Base-by-base conservation (phyloP, 768 basidiomycete genomes). In the Serendipita indica region DNA sequence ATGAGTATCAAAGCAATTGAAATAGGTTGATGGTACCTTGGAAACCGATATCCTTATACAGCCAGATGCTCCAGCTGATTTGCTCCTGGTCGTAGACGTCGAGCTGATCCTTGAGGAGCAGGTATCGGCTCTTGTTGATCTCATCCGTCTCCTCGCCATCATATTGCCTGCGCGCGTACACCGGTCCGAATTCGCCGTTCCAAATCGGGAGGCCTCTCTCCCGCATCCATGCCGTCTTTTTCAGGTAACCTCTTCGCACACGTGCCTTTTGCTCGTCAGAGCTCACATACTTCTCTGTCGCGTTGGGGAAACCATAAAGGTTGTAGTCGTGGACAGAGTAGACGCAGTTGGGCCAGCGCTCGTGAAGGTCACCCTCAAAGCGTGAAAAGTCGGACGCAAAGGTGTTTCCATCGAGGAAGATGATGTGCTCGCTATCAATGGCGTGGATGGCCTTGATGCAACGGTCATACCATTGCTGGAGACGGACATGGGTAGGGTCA, bases 161-260 rank as follows among this genome's bases (percentile, higher is more conserved):
- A 61, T 77, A 80, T 56, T 79, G 74, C 67, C 70, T 71, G 62
- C 83, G 60, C 3, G 84, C 83, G 62, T 89, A 89, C 20, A 89
- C 86, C 2, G 86, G 86, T 18, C 88, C 89, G 76, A 81, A 89
- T 68, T 88, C 87, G n/a, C 87, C 87, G 63, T 86, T 85, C 84
- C 82, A 82, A 18, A 85, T 82, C 60, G 81, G 82, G 34, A 83
- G 69, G 0, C 76, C 75, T 3, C 75, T 71, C 67, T 79, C 71
- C 63, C 84, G 79, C 83, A 86, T 83, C 82, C 83, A 89, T 63
- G 80, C 77, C 33, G 83, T 73, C 71, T 89, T 89, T 72, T 80
- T 80, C 68, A 82, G 77, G 65, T 83, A 87, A 63, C 79, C 81
- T 61, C 76, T 69, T 64, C 69, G 70, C 59, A 87, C 61, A 57